Percentiles rank a stretch among this genome's conserved stretches.
Conservation (phyloP, 441 rosid genomes). For the Pelargonium myrrhifolium region DNA sequence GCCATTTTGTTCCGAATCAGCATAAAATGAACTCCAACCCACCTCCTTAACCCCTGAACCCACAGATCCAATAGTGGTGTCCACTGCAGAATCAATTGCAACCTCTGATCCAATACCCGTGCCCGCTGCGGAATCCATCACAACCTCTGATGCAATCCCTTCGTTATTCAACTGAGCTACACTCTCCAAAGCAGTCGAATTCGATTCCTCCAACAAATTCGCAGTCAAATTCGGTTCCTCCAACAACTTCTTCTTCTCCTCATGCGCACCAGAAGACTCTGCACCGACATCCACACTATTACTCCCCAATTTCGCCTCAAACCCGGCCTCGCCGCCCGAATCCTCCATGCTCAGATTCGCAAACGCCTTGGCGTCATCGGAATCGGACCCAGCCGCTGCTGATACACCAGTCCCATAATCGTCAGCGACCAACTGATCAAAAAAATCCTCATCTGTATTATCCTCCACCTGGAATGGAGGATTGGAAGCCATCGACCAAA, state of each 20-base stretch:
- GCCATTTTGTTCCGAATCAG: conserved; percentile 43
- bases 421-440: conserved; percentile 85
- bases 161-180: conserved; percentile 23
- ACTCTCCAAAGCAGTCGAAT: conserved; percentile 19
- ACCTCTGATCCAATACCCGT: conserved; percentile 5
- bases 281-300: neutral
- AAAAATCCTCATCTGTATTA: conserved; percentile 96
- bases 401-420: conserved; percentile 38
- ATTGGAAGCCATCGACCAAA: conserved; percentile 58
- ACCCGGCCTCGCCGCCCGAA: conserved; percentile 15
- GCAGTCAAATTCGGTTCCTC: neutral
- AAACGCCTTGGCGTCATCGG: conserved; percentile 51
- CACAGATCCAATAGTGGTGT: conserved; percentile 29
- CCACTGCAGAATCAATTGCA: conserved; percentile 12
- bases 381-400: conserved; percentile 34
- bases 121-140: too few relatives aligned
- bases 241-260: conserved; percentile 5
- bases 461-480: conserved; percentile 83
- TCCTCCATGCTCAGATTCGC: conserved; percentile 46
- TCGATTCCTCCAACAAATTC: conserved; percentile 14
- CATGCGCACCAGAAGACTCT: conserved; percentile 9
- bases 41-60: conserved; percentile 63
- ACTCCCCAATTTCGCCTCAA: conserved; percentile 10
- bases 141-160: too few relatives aligned
- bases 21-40: conserved; percentile 81